Evolutionary conservation across 2,329 filamentous ascomycete genomes (phyloP).

Genomic region (Aspergillus luchuensis): DNA sequence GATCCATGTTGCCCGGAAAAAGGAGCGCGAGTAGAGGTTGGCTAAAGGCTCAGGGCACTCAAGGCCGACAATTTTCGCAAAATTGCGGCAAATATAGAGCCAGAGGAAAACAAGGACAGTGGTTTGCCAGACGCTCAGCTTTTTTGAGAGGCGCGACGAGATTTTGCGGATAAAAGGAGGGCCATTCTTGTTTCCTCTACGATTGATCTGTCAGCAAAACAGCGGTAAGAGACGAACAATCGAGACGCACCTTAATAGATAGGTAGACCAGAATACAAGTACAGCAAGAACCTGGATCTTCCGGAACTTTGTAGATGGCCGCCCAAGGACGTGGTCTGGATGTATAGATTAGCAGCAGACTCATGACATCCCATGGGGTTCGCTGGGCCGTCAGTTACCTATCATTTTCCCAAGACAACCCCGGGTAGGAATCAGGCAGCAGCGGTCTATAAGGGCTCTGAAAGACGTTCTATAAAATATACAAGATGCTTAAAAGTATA

Average conservation of each 20-base stretch:
- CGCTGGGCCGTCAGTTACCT: slow-evolving; percentile 23
- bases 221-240: background rate
- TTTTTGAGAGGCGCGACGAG: slow-evolving; percentile 69
- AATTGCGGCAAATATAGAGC: slow-evolving; percentile 88
- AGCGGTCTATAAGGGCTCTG: background rate
- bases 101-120: slow-evolving; percentile 85
- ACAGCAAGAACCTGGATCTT: slow-evolving; percentile 92
- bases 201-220: slow-evolving; percentile 1
- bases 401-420: slow-evolving; percentile 31
- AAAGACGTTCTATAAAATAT: background rate
- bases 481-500: background rate
- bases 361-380: background rate
- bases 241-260: slow-evolving; percentile 69
- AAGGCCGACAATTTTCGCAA: slow-evolving; percentile 86
- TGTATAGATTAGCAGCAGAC: slow-evolving; percentile 5
- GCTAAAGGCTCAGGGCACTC: slow-evolving; percentile 91
- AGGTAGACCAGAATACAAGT: slow-evolving; percentile 85
- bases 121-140: slow-evolving; percentile 85
- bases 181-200: slow-evolving; percentile 81
- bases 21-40: slow-evolving; percentile 88
- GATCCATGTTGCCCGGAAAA: slow-evolving; percentile 96
- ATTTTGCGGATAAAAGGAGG: slow-evolving; percentile 56
- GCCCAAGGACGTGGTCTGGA: slow-evolving; percentile 83
- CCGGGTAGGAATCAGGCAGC: no score
- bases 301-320: slow-evolving; percentile 86